These are phyloP conservation scores for Pezicula radicicola DNA, from an alignment of 2,329 filamentous ascomycete genomes.

Conservation along the genomic window DNA sequence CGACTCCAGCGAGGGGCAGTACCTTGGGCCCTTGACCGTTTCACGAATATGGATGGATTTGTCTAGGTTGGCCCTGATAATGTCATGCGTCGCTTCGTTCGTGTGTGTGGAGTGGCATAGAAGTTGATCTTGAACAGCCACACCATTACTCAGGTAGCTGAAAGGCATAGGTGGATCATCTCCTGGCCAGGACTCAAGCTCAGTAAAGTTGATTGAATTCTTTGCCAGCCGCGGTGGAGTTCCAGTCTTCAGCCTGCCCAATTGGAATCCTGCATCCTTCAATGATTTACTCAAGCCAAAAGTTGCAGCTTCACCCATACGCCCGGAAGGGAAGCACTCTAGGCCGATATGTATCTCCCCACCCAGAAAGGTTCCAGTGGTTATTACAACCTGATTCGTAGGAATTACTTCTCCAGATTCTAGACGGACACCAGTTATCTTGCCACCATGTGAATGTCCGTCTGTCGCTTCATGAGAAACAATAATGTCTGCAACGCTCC, in stretches of 20 bases:
- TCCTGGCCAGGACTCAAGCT: conserved; percentile 70
- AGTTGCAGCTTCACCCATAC: conserved; percentile 92
- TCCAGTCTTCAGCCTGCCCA: conserved; percentile 92
- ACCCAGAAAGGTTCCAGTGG: conserved; percentile 91
- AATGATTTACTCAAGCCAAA: conserved; percentile 90
- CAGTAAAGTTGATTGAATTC: conserved; percentile 75
- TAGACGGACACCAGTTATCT: conserved; percentile 79
- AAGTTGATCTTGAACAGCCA: conserved; percentile 78
- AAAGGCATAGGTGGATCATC: conserved; percentile 88
- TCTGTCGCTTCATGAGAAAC: conserved; percentile 54
- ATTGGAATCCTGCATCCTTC: conserved; percentile 79
- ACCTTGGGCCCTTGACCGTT: conserved; percentile 88
- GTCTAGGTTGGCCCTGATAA: conserved; percentile 86
- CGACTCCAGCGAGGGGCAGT: conserved; percentile 92
- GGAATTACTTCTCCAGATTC: conserved; percentile 84
- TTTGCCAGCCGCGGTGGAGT: conserved; percentile 86
- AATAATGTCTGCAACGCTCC: conserved; percentile 90
- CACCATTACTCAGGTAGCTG: conserved; percentile 79
- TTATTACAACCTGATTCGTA: conserved; percentile 83
- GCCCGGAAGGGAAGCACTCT: conserved; percentile 78
- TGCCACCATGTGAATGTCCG: conserved; percentile 53
- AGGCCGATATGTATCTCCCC: conserved; percentile 96
- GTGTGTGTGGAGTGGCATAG: conserved; percentile 87
- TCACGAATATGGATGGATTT: conserved; percentile 96
- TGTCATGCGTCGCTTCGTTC: conserved; percentile 75